Conservation (phyloP, 345 rosid genomes). For the Salix exigua region DNA sequence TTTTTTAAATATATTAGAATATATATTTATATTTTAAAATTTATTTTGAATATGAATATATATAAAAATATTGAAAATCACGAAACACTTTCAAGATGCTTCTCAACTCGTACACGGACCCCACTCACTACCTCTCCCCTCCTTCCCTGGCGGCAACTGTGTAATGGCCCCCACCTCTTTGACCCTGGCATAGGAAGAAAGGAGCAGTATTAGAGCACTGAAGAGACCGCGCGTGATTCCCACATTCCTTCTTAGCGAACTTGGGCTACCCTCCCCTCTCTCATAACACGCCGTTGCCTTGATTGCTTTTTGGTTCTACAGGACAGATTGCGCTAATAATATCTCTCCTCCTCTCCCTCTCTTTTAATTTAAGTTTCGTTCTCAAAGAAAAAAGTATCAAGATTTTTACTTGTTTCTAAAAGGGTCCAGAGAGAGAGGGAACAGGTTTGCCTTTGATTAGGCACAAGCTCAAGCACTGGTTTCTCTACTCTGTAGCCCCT, state of each 20-base stretch:
- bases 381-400: not conserved
- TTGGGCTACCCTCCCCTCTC: not conserved
- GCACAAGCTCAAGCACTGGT: not conserved
- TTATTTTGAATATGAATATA: no score
- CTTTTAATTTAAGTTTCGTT: not conserved
- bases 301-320: not conserved
- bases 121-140: not conserved
- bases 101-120: not conserved
- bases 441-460: not conserved
- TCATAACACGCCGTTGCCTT: not conserved
- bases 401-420: not conserved
- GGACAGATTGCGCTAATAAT: not conserved
- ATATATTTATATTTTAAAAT: no score
- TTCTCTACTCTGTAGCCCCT: not conserved
- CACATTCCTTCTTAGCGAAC: constrained; percentile 1
- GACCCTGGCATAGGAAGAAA: not conserved
- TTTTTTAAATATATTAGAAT: no score
- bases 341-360: not conserved
- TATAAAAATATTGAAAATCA: no score
- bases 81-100: not conserved
- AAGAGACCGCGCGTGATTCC: constrained; percentile 3
- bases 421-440: not conserved
- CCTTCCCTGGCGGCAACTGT: constrained; percentile 40
- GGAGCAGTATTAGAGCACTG: not conserved
- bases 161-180: constrained; percentile 18